Percentiles rank a stretch among this genome's conserved stretches.
phyloP scores from a whole-genome alignment of 2,329 filamentous ascomycete species.

The Trichoderma cornu-damae region DNA sequence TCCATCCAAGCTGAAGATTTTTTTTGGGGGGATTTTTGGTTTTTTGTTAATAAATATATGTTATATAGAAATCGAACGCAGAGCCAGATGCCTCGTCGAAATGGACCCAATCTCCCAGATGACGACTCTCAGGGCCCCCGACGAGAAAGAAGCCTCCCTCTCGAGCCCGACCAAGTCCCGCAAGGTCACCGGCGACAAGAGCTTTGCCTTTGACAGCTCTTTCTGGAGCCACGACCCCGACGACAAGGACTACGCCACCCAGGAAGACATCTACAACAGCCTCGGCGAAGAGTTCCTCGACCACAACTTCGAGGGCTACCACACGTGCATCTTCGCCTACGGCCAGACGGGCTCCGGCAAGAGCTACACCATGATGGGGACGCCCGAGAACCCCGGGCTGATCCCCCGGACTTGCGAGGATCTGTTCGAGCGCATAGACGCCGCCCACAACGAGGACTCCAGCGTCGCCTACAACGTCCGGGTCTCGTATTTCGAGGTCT shows the following conservation, averaged over 20 bases:
- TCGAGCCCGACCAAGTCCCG: slow-evolving; percentile 54
- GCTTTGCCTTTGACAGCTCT: slow-evolving; percentile 93
- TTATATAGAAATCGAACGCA: slow-evolving; percentile 73
- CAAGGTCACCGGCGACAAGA: slow-evolving; percentile 78
- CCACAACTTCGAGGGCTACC: slow-evolving; percentile 98
- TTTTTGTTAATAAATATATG: no score
- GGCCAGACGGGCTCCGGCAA: slow-evolving; percentile 97
- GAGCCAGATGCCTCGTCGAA: slow-evolving; percentile 76
- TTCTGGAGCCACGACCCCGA: slow-evolving; percentile 88
- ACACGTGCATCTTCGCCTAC: slow-evolving; percentile 98
- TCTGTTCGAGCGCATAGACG: slow-evolving; percentile 87
- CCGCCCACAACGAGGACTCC: slow-evolving; percentile 68
- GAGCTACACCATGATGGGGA: slow-evolving; percentile 98
- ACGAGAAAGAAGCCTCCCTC: slow-evolving; percentile 40
- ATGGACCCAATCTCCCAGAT: slow-evolving; percentile 87
- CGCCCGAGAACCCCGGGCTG: slow-evolving; percentile 74
- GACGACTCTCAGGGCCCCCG: slow-evolving; percentile 73
- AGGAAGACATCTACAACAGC: slow-evolving; percentile 90
- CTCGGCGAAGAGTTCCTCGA: slow-evolving; percentile 95
- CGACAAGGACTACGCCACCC: slow-evolving; percentile 82
- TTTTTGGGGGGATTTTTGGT: no score
- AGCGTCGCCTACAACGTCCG: slow-evolving; percentile 96
- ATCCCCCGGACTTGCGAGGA: slow-evolving; percentile 96
- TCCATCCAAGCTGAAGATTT: no score
- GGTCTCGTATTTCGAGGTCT: slow-evolving; percentile 98